Conservation (phyloP, 352 stramenopile species). For the Albugo laibachii region DNA sequence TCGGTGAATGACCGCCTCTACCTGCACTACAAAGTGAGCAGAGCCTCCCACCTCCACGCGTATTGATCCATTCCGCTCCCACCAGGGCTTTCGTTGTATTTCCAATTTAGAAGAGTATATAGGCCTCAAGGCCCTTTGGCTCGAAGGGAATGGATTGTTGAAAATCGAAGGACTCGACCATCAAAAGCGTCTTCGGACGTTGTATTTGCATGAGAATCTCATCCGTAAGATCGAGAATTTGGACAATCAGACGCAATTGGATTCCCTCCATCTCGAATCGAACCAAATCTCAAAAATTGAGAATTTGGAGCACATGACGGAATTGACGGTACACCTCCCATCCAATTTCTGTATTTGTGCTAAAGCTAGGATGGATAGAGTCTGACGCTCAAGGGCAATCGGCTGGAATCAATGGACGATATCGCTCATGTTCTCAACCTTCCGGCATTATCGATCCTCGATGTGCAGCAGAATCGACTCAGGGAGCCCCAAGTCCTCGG, state of each 20-base stretch:
- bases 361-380: conserved; percentile 12
- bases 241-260: conserved; percentile 25
- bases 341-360: neutral
- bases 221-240: conserved; percentile 84
- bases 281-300: conserved; percentile 65
- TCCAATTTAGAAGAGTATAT: conserved; percentile 91
- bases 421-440: conserved; percentile 40
- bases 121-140: conserved; percentile 84
- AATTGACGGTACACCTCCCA: conserved; percentile 21
- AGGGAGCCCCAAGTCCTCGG: conserved; percentile 37
- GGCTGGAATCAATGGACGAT: conserved; percentile 33
- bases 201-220: conserved; percentile 91
- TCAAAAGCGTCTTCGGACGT: conserved; percentile 69
- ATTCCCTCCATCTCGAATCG: conserved; percentile 67
- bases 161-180: conserved; percentile 81
- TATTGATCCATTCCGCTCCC: neutral
- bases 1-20: conserved; percentile 92
- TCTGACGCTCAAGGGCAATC: conserved; percentile 58
- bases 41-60: neutral
- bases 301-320: conserved; percentile 49
- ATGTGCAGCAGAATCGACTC: conserved; percentile 71
- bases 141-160: conserved; percentile 84
- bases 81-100: conserved; percentile 76
- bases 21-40: conserved; percentile 82
- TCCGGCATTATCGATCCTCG: conserved; percentile 46